phyloP scores from a whole-genome alignment of 345 rosid species.

The Isatis tinctoria region DNA sequence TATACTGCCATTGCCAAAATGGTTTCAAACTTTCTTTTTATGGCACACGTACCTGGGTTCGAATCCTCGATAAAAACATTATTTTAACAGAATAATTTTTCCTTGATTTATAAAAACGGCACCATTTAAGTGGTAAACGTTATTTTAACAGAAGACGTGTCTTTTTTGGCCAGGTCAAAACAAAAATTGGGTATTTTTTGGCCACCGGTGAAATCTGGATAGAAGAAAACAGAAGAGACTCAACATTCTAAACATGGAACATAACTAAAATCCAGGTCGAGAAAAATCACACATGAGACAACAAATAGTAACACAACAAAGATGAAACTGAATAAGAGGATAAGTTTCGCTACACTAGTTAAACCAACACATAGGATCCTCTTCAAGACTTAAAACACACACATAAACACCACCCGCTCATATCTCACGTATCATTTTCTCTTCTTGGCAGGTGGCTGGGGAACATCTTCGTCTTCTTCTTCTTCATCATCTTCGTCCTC shows the following conservation, averaged over 20 bases:
- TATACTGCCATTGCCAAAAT: too few species aligned
- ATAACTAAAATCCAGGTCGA: neutral
- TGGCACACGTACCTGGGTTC: too few species aligned
- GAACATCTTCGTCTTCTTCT: constrained; percentile 34
- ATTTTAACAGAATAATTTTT: too few species aligned
- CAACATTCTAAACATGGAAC: neutral
- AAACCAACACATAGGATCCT: constrained; percentile 14
- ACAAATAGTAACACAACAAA: neutral
- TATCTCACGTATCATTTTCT: constrained; percentile 41
- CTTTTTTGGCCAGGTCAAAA: too few species aligned
- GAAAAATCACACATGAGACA: neutral
- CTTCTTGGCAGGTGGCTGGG: constrained; percentile 61
- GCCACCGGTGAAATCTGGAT: too few species aligned
- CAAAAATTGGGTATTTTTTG: too few species aligned
- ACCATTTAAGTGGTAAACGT: too few species aligned
- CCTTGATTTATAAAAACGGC: too few species aligned
- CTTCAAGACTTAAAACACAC: constrained; percentile 6
- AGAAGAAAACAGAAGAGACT: neutral
- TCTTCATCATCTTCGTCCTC: constrained; percentile 57
- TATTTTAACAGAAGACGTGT: too few species aligned
- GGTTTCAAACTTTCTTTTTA: too few species aligned
- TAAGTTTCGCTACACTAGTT: constrained; percentile 4
- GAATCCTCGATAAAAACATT: too few species aligned
- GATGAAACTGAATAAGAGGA: neutral
- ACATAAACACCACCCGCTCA: neutral